These are phyloP conservation scores for Hypsizygus marmoreus DNA, from an alignment of 768 basidiomycete species.

Conservation along the genomic window DNA sequence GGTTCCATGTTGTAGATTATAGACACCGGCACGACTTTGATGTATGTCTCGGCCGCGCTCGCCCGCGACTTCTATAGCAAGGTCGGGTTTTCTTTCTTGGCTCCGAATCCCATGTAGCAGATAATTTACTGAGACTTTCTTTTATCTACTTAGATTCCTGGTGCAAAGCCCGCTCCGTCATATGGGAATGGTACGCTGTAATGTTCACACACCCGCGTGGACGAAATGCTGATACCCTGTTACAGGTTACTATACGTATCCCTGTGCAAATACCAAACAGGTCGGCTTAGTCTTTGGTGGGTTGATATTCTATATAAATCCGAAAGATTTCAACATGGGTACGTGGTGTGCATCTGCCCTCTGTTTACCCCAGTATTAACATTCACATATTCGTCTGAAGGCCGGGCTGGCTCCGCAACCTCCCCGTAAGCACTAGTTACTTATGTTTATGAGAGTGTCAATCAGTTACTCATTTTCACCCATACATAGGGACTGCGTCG, in stretches of 20 bases:
- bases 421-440: slow-evolving; percentile 27
- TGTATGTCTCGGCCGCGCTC: slow-evolving; percentile 52
- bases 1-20: slow-evolving; percentile 64
- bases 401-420: slow-evolving; percentile 18
- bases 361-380: no score
- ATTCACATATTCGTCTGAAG: slow-evolving; percentile 12
- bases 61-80: slow-evolving; percentile 47
- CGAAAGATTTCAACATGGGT: background rate
- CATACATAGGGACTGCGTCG: slow-evolving; percentile 60
- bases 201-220: background rate
- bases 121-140: background rate
- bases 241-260: slow-evolving; percentile 57
- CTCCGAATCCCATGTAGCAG: no score
- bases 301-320: background rate
- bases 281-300: background rate
- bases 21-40: slow-evolving; percentile 68
- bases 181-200: slow-evolving; percentile 40
- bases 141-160: slow-evolving; percentile 47
- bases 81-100: slow-evolving; percentile 25
- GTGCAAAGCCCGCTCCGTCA: slow-evolving; percentile 38
- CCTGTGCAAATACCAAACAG: slow-evolving; percentile 40
- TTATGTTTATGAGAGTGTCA: background rate
- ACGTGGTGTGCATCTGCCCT: no score
- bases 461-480: background rate
- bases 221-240: no score